A percentile compares a stretch with the other conserved stretches of the same genome.
phyloP scores from a whole-genome alignment of 2,329 filamentous ascomycete species.

The Dryadomyces quercus-mongolicae region DNA sequence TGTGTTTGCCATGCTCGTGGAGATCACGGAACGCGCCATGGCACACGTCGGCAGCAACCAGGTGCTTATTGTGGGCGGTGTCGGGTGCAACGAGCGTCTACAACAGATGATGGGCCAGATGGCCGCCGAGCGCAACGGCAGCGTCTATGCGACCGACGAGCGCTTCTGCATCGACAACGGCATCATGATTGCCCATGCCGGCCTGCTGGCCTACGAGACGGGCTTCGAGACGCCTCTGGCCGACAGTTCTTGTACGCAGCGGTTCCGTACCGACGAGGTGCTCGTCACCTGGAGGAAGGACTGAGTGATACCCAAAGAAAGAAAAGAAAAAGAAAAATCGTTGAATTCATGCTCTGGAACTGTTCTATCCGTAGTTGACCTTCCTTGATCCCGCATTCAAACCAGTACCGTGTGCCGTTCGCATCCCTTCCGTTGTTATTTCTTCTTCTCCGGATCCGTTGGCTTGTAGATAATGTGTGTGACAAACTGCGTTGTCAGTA shows the following conservation, averaged over 20 bases:
- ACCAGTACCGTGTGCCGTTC: not conserved
- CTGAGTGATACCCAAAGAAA: conserved; percentile 16
- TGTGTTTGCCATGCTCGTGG: conserved; percentile 91
- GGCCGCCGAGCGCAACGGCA: conserved; percentile 78
- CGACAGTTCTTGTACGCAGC: conserved; percentile 75
- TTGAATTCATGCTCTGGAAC: not conserved
- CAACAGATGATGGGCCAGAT: conserved; percentile 99
- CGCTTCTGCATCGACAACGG: conserved; percentile 98
- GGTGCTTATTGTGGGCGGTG: conserved; percentile 89
- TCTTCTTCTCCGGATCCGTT: conserved; percentile 42
- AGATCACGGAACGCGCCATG: conserved; percentile 98
- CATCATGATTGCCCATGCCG: conserved; percentile 98
- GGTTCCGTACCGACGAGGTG: conserved; percentile 74
- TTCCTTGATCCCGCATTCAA: not conserved
- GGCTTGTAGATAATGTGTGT: conserved; percentile 98
- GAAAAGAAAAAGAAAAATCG: not conserved
- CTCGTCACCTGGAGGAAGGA: conserved; percentile 63
- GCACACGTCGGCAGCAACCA: conserved; percentile 86
- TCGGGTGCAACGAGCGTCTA: conserved; percentile 86
- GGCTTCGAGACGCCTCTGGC: conserved; percentile 67
- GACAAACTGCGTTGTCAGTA: conserved; percentile 57
- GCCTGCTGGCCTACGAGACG: conserved; percentile 70
- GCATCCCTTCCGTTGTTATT: not conserved
- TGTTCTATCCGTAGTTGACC: not conserved
- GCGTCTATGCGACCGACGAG: conserved; percentile 90